These are phyloP conservation scores for Xylariaceae sp. DNA, from an alignment of 2,329 filamentous ascomycete genomes.

Conservation along the genomic window DNA sequence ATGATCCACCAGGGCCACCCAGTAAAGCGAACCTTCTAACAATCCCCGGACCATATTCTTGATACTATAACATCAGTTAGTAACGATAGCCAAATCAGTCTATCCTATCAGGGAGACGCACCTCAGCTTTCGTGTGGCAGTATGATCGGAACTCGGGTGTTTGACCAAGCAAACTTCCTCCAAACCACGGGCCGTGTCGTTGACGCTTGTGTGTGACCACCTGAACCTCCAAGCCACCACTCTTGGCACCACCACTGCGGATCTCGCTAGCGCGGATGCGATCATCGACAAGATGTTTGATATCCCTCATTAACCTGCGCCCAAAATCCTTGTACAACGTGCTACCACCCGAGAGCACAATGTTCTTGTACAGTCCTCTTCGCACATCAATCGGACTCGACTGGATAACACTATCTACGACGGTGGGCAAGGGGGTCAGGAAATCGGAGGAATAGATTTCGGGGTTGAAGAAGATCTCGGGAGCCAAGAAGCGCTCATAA, in stretches of 20 bases:
- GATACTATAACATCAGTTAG: neutral
- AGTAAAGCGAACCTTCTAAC: neutral
- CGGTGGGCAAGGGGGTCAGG: constrained; percentile 86
- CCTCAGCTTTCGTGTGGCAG: constrained; percentile 87
- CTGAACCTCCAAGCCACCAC: constrained; percentile 91
- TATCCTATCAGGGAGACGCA: constrained; percentile 31
- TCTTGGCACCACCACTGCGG: constrained; percentile 85
- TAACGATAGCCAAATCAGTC: neutral
- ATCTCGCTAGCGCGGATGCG: constrained; percentile 90
- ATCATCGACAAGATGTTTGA: constrained; percentile 90
- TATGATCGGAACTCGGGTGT: constrained; percentile 98
- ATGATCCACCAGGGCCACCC: neutral
- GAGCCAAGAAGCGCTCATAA: constrained; percentile 95
- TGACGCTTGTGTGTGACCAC: constrained; percentile 98
- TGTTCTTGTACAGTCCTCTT: constrained; percentile 98
- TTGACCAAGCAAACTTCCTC: constrained; percentile 91
- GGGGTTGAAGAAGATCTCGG: constrained; percentile 99
- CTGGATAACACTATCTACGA: constrained; percentile 96
- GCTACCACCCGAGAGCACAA: constrained; percentile 93
- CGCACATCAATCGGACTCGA: constrained; percentile 96
- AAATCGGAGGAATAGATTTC: constrained; percentile 99
- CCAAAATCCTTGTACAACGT: constrained; percentile 99
- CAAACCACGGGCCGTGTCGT: constrained; percentile 97
- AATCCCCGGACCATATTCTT: neutral
- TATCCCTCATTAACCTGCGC: constrained; percentile 90